Percentiles rank a stretch among this genome's conserved stretches.
Conservation (phyloP, 2,329 filamentous ascomycete genomes). For the Penicillium expansum region DNA sequence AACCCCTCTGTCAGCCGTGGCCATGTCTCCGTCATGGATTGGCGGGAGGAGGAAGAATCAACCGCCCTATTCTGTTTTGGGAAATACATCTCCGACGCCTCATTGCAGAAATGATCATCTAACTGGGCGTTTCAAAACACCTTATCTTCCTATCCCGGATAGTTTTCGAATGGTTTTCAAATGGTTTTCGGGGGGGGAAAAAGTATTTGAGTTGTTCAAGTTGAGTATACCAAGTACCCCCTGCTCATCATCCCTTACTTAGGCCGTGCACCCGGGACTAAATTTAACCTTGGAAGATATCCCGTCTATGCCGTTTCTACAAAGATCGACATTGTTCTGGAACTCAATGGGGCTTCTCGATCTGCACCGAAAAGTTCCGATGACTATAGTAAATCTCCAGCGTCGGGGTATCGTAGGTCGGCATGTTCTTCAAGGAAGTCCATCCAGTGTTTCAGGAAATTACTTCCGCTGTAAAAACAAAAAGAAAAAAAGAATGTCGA, state of each 20-base stretch:
- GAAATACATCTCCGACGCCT: constrained; percentile 13
- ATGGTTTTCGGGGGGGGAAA: neutral
- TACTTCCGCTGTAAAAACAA: constrained; percentile 71
- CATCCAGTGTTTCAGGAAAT: constrained; percentile 90
- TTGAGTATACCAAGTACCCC: too few relatives aligned
- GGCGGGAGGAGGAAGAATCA: neutral
- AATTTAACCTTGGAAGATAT: constrained; percentile 2
- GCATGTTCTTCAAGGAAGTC: constrained; percentile 82
- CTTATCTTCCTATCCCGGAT: neutral
- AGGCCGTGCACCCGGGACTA: constrained; percentile 4
- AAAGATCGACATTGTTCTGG: neutral
- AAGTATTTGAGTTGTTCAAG: neutral
- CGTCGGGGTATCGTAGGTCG: constrained; percentile 83
- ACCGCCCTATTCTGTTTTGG: constrained; percentile 11
- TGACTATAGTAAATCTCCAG: constrained; percentile 33
- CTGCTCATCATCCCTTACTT: neutral
- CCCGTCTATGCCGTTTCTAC: neutral
- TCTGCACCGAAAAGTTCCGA: neutral
- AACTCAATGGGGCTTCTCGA: neutral
- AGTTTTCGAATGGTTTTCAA: too few relatives aligned
- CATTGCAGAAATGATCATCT: neutral
- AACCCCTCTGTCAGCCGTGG: neutral
- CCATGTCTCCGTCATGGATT: neutral
- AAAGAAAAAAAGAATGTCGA: constrained; percentile 9
- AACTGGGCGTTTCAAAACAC: neutral